Conservation (phyloP, 345 rosid species). For the Noccaea bulbosa region DNA sequence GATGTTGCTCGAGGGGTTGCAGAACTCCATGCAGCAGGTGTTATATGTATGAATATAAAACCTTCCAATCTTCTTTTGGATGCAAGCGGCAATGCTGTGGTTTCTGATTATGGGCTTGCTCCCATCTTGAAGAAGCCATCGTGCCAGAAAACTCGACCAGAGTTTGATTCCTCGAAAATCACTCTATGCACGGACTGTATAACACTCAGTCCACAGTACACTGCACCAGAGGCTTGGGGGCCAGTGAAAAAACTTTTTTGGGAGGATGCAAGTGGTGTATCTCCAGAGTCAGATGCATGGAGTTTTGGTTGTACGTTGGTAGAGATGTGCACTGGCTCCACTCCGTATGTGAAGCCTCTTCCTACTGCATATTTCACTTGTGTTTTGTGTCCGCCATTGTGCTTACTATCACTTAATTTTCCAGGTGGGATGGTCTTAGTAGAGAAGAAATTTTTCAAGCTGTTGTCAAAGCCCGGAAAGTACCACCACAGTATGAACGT, state of each 20-base stretch:
- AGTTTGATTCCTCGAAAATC: slow-evolving; percentile 63
- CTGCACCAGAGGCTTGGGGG: slow-evolving; percentile 99
- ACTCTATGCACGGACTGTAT: slow-evolving; percentile 88
- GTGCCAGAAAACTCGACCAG: slow-evolving; percentile 70
- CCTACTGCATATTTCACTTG: slow-evolving; percentile 21
- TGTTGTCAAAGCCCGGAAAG: slow-evolving; percentile 78
- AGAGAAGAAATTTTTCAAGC: slow-evolving; percentile 88
- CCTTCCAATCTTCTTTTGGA: slow-evolving; percentile 96
- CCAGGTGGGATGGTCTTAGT: slow-evolving; percentile 95
- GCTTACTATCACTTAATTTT: slow-evolving; percentile 30
- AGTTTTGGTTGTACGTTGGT: slow-evolving; percentile 98
- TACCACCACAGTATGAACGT: slow-evolving; percentile 97
- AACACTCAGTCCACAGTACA: slow-evolving; percentile 85
- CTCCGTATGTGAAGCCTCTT: slow-evolving; percentile 70
- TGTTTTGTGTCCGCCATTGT: slow-evolving; percentile 25
- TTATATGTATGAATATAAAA: slow-evolving; percentile 91
- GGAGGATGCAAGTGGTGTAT: slow-evolving; percentile 92
- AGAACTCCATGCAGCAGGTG: slow-evolving; percentile 98
- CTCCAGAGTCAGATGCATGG: slow-evolving; percentile 97
- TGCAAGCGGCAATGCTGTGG: slow-evolving; percentile 77
- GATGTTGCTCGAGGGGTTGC: slow-evolving; percentile 92
- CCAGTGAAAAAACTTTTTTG: slow-evolving; percentile 94
- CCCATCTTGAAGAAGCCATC: slow-evolving; percentile 85
- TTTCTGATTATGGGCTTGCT: slow-evolving; percentile 95
- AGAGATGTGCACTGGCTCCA: slow-evolving; percentile 99